phyloP scores from a whole-genome alignment of 2,329 filamentous ascomycete genomes.

The Penicillium sp. region DNA sequence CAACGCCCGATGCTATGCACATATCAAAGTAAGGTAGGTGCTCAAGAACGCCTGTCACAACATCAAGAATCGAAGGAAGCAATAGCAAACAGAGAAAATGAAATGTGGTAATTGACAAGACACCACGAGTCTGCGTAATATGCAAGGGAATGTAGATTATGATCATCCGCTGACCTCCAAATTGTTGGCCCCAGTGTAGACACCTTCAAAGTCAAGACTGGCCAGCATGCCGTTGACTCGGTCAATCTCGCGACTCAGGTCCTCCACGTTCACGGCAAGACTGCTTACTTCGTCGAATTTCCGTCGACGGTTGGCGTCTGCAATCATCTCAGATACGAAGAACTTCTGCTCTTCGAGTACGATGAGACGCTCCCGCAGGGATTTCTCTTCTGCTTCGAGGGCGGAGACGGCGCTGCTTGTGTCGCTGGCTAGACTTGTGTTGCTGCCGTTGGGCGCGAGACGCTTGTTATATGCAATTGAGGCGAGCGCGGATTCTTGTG shows the following conservation, averaged over 20 bases:
- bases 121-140: constrained; percentile 3
- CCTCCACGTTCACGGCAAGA: constrained; percentile 75
- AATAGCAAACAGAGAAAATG: background rate
- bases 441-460: constrained; percentile 50
- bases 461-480: constrained; percentile 58
- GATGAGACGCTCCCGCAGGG: constrained; percentile 74
- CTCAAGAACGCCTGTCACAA: constrained; percentile 16
- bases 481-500: constrained; percentile 52
- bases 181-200: constrained; percentile 39
- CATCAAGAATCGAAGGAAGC: background rate
- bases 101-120: constrained; percentile 3
- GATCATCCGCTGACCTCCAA: constrained; percentile 15
- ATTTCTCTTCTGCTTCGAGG: constrained; percentile 80
- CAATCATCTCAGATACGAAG: constrained; percentile 83
- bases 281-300: constrained; percentile 86
- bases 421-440: constrained; percentile 53
- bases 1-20: constrained; percentile 32
- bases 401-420: constrained; percentile 62
- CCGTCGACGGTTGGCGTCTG: constrained; percentile 69
- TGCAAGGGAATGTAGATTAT: background rate
- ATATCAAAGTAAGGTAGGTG: constrained; percentile 17
- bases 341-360: constrained; percentile 90
- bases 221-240: constrained; percentile 64
- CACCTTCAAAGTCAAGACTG: constrained; percentile 63
- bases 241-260: constrained; percentile 76